Conservation (phyloP, 345 rosid species). For the Eucalyptus fibrosa region DNA sequence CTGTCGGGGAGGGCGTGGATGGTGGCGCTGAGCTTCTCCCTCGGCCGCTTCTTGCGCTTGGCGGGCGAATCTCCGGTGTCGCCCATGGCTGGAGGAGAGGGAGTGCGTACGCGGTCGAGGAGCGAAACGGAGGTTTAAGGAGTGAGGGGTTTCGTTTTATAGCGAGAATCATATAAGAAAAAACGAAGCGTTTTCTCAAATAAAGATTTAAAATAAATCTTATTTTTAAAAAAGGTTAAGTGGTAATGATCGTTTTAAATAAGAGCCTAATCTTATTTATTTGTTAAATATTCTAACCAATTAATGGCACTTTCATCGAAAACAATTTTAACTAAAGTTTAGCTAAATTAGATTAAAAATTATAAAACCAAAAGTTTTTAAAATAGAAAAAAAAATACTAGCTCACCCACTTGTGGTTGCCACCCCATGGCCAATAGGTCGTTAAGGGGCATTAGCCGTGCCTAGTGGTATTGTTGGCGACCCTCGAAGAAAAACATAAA, state of each 20-base stretch:
- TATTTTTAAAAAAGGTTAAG: background rate
- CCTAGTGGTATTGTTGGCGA: too few species aligned
- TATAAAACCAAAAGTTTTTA: rapidly evolving
- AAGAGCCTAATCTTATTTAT: background rate
- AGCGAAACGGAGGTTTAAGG: background rate
- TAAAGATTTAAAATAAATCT: background rate
- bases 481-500: too few species aligned
- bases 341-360: background rate
- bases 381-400: too few species aligned
- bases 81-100: background rate
- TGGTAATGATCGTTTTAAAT: background rate
- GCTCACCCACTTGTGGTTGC: rapidly evolving
- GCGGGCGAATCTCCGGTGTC: background rate
- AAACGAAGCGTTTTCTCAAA: too few species aligned
- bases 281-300: too few species aligned
- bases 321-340: background rate
- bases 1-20: slow-evolving; percentile 24
- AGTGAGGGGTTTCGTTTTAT: background rate
- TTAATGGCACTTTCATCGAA: too few species aligned
- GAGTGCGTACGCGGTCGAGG: background rate
- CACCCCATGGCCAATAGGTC: too few species aligned
- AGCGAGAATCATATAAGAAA: background rate
- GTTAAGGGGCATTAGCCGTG: too few species aligned
- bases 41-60: slow-evolving; percentile 2
- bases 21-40: slow-evolving; percentile 10